Evolutionary conservation across 306 rosid genomes (phyloP), one percentile per base, ranked within the genome.

Genomic region (Astragalus glycyphyllos): DNA sequence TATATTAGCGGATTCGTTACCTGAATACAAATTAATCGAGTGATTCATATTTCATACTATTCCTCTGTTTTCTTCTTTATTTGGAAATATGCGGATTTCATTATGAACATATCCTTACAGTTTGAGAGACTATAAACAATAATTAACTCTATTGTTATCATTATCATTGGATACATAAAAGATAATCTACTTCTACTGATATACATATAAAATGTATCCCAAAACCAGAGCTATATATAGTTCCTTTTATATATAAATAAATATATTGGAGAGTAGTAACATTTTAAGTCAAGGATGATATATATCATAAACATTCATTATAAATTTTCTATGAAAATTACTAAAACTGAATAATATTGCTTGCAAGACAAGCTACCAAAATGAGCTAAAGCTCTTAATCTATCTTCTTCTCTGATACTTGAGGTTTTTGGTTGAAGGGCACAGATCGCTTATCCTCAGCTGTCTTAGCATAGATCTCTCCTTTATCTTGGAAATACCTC

Each of bases 391-490:
- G 42, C 13, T 34, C 53, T 59, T 34, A 78, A 48, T 72, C 78
- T 26, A 20, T 64, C 69, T 80, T 80, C 84, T 75, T 80, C 55
- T 75, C 80, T 48, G 80, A 29, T 5, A 58, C 12, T 38, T 58
- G 74, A 2, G 81, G 14, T 37, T 71, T 80, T 26, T 26, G 31
- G 62, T 49, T 71, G 58, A 20, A 12, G 17, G 49, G 1, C 0
- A 73, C 47, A 11, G 86, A 76, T n/a, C 73, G 79, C 63, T 83
- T 87, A 32, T 92, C 95, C 72, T 89, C 92, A 7, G 47, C 84
- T 10, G 73, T 4, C 78, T 89, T 92, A 47, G 90, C 78, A 29
- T 26, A 69, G 37, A 72, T 73, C 78, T 89, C 98, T 17, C 80
- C 83, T 45, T 68, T 80, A 8, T 92, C 89, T 12, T 70, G 62